Percentiles rank a stretch among this genome's conserved stretches.
phyloP scores from a whole-genome alignment of 2,329 filamentous ascomycete genomes.

The Thermoascus crustaceus region DNA sequence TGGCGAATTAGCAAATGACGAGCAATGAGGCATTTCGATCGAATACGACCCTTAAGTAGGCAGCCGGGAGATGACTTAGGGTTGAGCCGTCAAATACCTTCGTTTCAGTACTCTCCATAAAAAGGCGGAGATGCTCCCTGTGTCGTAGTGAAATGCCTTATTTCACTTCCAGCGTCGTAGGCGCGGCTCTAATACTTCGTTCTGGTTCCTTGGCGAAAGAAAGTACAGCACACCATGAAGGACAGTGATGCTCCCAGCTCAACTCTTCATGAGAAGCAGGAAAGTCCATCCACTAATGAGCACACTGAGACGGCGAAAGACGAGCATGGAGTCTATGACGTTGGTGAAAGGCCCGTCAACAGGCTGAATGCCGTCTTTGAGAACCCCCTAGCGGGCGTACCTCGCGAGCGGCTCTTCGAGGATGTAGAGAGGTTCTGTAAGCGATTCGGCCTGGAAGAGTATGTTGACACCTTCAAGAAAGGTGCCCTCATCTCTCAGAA shows the following conservation, averaged over 20 bases:
- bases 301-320: constrained; percentile 9
- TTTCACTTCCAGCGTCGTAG: no score
- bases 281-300: constrained; percentile 5
- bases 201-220: no score
- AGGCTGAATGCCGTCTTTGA: constrained; percentile 35
- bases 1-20: background rate
- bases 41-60: background rate
- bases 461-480: constrained; percentile 43
- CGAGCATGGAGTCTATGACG: constrained; percentile 13
- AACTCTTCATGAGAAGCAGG: background rate
- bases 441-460: constrained; percentile 41
- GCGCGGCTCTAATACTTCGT: no score
- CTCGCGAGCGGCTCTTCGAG: constrained; percentile 43
- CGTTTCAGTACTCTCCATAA: background rate
- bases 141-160: no score
- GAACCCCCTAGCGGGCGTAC: constrained; percentile 49
- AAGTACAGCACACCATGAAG: background rate
- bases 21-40: background rate
- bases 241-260: background rate
- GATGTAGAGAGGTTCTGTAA: constrained; percentile 49
- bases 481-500: constrained; percentile 46
- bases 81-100: background rate
- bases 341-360: constrained; percentile 15
- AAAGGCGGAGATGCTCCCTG: no score
- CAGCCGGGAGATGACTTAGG: background rate